Base-by-base conservation (phyloP, 2,329 filamentous ascomycete species). In the Alternaria gansuensis region DNA sequence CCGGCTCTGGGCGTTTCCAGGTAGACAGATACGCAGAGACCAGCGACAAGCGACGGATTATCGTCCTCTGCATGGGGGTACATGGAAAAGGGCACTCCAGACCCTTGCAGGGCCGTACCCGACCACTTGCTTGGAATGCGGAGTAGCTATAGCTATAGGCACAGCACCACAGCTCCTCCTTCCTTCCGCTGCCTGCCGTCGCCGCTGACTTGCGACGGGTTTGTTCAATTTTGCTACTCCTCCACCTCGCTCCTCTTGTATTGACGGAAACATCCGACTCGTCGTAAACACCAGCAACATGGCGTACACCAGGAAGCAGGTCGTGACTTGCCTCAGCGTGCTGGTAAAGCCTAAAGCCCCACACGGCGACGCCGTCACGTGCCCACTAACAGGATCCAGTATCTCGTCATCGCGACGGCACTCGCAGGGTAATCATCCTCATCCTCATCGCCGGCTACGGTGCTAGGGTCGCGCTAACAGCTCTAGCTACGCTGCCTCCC, bases 331-430 rank as follows among this genome's bases (percentile, higher is more conserved):
- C 58, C 43, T 79, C 48, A 79, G 77, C 59, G 69, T 78, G 28
- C 52, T 78, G 21, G 77, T 78, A 64, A 62, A 72, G 59, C 41
- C 26, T 13, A 11, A 64, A 62, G 73, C 59, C 41, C 26, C 17
- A n/a, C 40, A 17, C 4, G 7, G 10, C 5, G 10, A 24, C 24
- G 31, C 10, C 10, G n/a, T 31, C 44, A 36, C 44, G 44, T 36
- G 44, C 44, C 0, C 21, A 49, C 29, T 59, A 52, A 60, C 46
- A 40, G 49, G 9, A 24, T n/a, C 34, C 56, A 82, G 79, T 81
- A 79, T 62, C 77, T 82, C 51, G 60, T 78, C 57, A 60, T 74
- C 49, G 72, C 78, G 54, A 80, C 79, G 8, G 71, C 72, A 13
- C 66, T 82, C 43, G 77, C 79, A 49, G 78, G 71, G 73, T 76